Evolutionary conservation across 2,329 filamentous ascomycete species (phyloP).

Genomic region (Claviceps pazoutovae): DNA sequence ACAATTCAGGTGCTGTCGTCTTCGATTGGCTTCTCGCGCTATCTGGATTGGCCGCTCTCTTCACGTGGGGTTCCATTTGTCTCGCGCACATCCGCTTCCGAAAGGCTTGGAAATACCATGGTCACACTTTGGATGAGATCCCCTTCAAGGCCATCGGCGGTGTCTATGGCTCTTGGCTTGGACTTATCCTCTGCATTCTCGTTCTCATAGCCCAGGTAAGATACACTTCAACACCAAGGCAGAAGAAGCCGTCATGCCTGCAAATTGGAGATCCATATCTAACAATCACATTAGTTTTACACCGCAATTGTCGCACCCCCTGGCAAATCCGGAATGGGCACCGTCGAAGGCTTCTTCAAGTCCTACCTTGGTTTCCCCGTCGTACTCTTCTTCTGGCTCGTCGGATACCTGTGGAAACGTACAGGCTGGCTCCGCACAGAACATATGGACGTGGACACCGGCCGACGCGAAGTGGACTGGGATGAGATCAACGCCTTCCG

Average conservation of each 20-base stretch:
- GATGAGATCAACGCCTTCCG: constrained; percentile 44
- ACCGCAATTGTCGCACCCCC: constrained; percentile 28
- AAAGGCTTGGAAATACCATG: constrained; percentile 41
- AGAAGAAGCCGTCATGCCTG: background rate
- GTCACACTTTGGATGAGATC: constrained; percentile 51
- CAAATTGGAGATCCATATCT: background rate
- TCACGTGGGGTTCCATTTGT: constrained; percentile 52
- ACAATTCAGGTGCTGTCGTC: constrained; percentile 30
- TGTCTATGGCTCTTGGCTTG: constrained; percentile 48
- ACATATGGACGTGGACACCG: constrained; percentile 55
- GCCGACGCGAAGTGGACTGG: constrained; percentile 52
- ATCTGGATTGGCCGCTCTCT: constrained; percentile 46
- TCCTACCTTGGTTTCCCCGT: constrained; percentile 40
- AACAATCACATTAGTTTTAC: constrained; percentile 27
- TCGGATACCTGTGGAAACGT: constrained; percentile 53
- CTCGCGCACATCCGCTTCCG: constrained; percentile 53
- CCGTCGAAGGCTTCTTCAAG: constrained; percentile 40
- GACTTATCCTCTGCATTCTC: constrained; percentile 41
- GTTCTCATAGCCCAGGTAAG: constrained; percentile 39
- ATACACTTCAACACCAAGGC: background rate
- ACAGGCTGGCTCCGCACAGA: constrained; percentile 41
- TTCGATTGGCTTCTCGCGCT: constrained; percentile 51
- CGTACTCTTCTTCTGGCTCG: constrained; percentile 40
- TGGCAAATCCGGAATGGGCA: constrained; percentile 20
- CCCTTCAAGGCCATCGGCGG: constrained; percentile 48